Evolutionary conservation across 805 yeast genomes (phyloP).

Genomic region (Yamadazyma tumulicola): DNA sequence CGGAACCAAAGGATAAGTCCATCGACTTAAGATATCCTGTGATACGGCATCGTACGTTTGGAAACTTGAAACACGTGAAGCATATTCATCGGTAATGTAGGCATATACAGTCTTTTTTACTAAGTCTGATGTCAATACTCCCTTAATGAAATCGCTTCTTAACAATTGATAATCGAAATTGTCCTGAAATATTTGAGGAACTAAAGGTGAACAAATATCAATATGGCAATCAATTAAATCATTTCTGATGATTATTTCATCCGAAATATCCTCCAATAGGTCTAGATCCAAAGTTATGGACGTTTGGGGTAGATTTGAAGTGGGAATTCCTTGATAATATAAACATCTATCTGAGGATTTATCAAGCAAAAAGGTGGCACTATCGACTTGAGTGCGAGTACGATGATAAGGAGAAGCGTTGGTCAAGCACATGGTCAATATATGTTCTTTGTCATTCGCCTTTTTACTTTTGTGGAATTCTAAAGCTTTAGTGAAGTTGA

Average conservation of each 20-base stretch:
- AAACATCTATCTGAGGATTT: slow-evolving; percentile 70
- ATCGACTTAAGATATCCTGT: slow-evolving; percentile 85
- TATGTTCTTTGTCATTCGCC: slow-evolving; percentile 79
- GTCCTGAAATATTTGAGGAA: slow-evolving; percentile 93
- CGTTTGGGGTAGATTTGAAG: slow-evolving; percentile 34
- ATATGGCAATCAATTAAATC: slow-evolving; percentile 95
- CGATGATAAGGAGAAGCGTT: slow-evolving; percentile 83
- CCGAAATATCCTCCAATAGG: slow-evolving; percentile 65
- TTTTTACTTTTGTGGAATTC: slow-evolving; percentile 71
- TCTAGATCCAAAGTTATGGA: slow-evolving; percentile 75
- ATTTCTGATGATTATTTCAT: slow-evolving; percentile 76
- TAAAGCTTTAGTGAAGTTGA: slow-evolving; percentile 72
- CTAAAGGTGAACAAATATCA: slow-evolving; percentile 91
- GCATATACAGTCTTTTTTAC: slow-evolving; percentile 89
- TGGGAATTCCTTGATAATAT: slow-evolving; percentile 77
- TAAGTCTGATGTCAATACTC: slow-evolving; percentile 86
- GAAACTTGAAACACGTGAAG: slow-evolving; percentile 94
- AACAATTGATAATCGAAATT: slow-evolving; percentile 90
- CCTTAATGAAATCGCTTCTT: slow-evolving; percentile 84
- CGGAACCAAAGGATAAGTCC: slow-evolving; percentile 89
- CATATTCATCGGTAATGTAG: slow-evolving; percentile 73
- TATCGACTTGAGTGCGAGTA: slow-evolving; percentile 74
- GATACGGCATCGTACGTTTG: slow-evolving; percentile 89
- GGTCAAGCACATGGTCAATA: slow-evolving; percentile 89
- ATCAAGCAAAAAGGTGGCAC: slow-evolving; percentile 83